These are phyloP conservation scores for Aspergillus pseudotamarii DNA, from an alignment of 2,329 filamentous ascomycete genomes.

Conservation along the genomic window DNA sequence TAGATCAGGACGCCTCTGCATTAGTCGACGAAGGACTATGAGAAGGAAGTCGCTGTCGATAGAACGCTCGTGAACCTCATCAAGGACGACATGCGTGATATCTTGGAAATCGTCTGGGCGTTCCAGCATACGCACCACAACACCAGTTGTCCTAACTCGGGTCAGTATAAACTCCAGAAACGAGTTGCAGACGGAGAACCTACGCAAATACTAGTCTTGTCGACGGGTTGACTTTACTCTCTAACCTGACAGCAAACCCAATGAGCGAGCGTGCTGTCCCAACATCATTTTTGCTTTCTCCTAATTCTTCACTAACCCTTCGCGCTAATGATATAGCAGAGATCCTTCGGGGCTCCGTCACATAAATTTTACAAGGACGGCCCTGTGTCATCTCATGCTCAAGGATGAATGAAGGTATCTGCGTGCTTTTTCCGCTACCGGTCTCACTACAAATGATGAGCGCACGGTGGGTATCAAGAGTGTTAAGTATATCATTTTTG, in stretches of 20 bases:
- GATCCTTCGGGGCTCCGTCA: slow-evolving; percentile 92
- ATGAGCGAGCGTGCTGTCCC: slow-evolving; percentile 83
- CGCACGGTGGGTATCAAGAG: slow-evolving; percentile 78
- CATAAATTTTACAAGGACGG: slow-evolving; percentile 86
- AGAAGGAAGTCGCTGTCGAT: slow-evolving; percentile 97
- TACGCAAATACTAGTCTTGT: slow-evolving; percentile 90
- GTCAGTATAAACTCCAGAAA: slow-evolving; percentile 15
- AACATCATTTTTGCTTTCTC: slow-evolving; percentile 78
- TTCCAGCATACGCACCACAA: slow-evolving; percentile 98
- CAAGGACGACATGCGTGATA: slow-evolving; percentile 91
- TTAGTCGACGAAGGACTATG: slow-evolving; percentile 83
- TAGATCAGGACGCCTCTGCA: slow-evolving; percentile 74
- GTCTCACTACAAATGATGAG: slow-evolving; percentile 96
- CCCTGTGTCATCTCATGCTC: slow-evolving; percentile 84
- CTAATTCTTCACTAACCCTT: slow-evolving; percentile 91
- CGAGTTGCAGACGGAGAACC: slow-evolving; percentile 18
- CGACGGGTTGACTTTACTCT: slow-evolving; percentile 79
- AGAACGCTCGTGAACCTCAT: slow-evolving; percentile 94
- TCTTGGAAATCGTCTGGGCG: slow-evolving; percentile 82
- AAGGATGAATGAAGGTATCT: slow-evolving; percentile 90
- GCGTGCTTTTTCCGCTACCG: slow-evolving; percentile 94
- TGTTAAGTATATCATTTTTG: slow-evolving; percentile 72
- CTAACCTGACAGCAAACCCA: slow-evolving; percentile 90
- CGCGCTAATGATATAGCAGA: slow-evolving; percentile 93
- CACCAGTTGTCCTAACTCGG: slow-evolving; percentile 62